Evolutionary conservation across 768 basidiomycete genomes (phyloP), one percentile per base, ranked within the genome.

Genomic region (Suillus bovinus): DNA sequence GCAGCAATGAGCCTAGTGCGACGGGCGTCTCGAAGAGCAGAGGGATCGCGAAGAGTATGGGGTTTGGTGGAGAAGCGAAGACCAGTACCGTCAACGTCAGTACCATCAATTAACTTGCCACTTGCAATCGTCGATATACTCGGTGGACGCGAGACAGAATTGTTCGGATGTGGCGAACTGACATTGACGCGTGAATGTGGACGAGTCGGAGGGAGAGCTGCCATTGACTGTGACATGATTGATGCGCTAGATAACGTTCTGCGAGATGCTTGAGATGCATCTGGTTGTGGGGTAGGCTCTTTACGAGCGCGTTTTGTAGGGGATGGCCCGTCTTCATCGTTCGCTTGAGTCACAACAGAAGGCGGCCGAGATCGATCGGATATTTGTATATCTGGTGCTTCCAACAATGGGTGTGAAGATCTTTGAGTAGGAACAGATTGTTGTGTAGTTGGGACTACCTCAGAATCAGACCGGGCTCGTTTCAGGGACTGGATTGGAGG

Each of bases 61-160:
- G 90, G 85, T 69, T 86, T 90, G 2, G 87, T 84, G n/a, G 90
- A 84, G 61, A 90, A 85, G 31, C 90, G 88, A 20, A 83, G 78
- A 38, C 78, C 77, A 61, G 80, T 81, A 22, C 71, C 67, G 24
- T 85, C 83, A 36, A 73, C 59, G n/a, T 82, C 83, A 3, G 79
- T 62, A 50, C 77, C 75, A 33, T 76, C 79, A 4, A 79, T 65
- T 14, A 73, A 68, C 58, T 80, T 80, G 38, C 80, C 86, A 66
- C 86, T 85, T 22, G 72, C 68, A 4, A 70, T 68, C 56, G 24
- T 66, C 17, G 80, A 76, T 31, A 79, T 72, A 58, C 82, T 84
- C 0, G 79, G 70, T 29, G 81, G 83, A 13, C 80, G 81, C 24
- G 85, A 81, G 8, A 78, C 65, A 33, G 82, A 83, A 66, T 82